A percentile compares a stretch with the other conserved stretches of the same genome.
phyloP scores from a whole-genome alignment of 768 basidiomycete genomes.

The Paxillus involutus region DNA sequence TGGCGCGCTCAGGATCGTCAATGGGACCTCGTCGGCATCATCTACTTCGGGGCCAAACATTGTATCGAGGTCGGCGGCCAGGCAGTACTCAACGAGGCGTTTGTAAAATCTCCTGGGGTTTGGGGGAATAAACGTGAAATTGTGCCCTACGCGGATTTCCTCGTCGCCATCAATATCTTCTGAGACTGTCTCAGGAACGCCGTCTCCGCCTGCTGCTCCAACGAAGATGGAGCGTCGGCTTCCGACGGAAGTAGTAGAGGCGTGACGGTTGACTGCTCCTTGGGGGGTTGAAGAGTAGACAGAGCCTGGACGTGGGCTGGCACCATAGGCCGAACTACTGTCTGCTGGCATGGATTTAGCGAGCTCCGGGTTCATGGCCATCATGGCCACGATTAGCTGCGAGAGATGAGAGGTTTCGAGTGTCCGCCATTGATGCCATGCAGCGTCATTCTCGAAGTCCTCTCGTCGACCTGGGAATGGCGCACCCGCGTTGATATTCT shows the following conservation, averaged over 20 bases:
- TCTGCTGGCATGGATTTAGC: constrained; percentile 76
- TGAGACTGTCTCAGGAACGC: constrained; percentile 33
- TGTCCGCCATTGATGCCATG: constrained; percentile 82
- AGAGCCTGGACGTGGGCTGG: constrained; percentile 53
- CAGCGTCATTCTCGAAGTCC: constrained; percentile 82
- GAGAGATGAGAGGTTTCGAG: constrained; percentile 82
- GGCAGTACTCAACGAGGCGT: constrained; percentile 78
- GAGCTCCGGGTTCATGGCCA: constrained; percentile 81
- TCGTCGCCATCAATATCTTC: constrained; percentile 59
- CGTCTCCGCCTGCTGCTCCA: constrained; percentile 28
- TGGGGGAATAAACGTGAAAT: constrained; percentile 90
- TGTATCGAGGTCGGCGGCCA: constrained; percentile 81
- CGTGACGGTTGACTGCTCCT: constrained; percentile 43
- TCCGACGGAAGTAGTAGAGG: constrained; percentile 62
- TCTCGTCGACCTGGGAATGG: constrained; percentile 83
- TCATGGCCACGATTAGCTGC: constrained; percentile 86
- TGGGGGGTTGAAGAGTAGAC: constrained; percentile 45
- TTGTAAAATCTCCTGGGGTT: constrained; percentile 86
- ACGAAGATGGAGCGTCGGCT: constrained; percentile 63
- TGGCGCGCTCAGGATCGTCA: constrained; percentile 79
- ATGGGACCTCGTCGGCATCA: constrained; percentile 91
- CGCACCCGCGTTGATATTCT: constrained; percentile 83
- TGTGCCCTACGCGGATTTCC: constrained; percentile 67
- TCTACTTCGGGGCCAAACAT: constrained; percentile 92
- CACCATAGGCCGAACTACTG: constrained; percentile 16